A percentile compares a stretch with the other conserved stretches of the same genome.
These are phyloP conservation scores for Saprolegnia parasitica DNA, from an alignment of 352 stramenopile species.

Conservation along the genomic window DNA sequence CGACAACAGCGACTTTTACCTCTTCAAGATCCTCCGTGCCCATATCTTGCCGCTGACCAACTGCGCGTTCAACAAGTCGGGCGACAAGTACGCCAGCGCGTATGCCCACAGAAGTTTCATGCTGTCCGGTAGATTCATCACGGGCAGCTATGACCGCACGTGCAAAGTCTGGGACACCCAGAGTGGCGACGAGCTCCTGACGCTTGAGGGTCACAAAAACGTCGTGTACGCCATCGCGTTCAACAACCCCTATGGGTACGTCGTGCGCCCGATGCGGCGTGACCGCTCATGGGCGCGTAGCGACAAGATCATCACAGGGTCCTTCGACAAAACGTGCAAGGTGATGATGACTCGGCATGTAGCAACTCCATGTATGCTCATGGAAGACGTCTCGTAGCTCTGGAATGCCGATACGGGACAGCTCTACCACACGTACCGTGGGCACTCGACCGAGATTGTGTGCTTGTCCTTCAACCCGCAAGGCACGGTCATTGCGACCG, in stretches of 20 bases:
- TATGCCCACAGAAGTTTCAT: background rate
- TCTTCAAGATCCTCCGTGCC: slow-evolving; percentile 94
- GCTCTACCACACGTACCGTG: slow-evolving; percentile 92
- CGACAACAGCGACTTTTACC: slow-evolving; percentile 93
- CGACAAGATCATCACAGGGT: slow-evolving; percentile 94
- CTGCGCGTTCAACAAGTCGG: slow-evolving; percentile 96
- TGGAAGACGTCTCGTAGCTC: slow-evolving; percentile 37
- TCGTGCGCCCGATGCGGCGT: slow-evolving; percentile 21
- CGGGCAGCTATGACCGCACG: slow-evolving; percentile 92
- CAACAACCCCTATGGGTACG: slow-evolving; percentile 94
- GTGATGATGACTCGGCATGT: background rate
- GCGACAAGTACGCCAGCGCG: slow-evolving; percentile 75
- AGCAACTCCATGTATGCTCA: background rate
- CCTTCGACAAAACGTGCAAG: slow-evolving; percentile 96
- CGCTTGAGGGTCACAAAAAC: slow-evolving; percentile 93
- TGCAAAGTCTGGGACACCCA: slow-evolving; percentile 95
- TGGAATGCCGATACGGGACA: slow-evolving; percentile 93
- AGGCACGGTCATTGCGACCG: slow-evolving; percentile 86
- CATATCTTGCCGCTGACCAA: slow-evolving; percentile 95
- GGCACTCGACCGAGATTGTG: slow-evolving; percentile 94
- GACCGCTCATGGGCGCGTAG: slow-evolving; percentile 31
- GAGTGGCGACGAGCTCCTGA: slow-evolving; percentile 91
- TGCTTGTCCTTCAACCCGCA: slow-evolving; percentile 94
- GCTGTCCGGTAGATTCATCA: slow-evolving; percentile 84
- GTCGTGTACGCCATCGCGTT: slow-evolving; percentile 96